Conservation (phyloP, 2,329 filamentous ascomycete species). For the Waltergamsia citrina region DNA sequence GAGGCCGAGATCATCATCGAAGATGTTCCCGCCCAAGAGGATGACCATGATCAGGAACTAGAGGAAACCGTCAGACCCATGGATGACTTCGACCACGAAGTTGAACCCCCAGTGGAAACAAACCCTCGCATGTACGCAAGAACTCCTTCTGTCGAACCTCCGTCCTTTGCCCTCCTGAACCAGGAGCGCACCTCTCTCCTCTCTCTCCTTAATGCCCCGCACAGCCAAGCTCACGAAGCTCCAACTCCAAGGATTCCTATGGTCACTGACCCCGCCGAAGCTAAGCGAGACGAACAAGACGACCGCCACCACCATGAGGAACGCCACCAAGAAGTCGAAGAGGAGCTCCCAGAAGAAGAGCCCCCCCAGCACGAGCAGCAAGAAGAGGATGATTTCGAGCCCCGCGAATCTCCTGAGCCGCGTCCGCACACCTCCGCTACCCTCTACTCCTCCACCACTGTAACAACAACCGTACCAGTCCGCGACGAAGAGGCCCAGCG, state of each 20-base stretch:
- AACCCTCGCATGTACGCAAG: slow-evolving; percentile 37
- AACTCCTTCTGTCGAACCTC: slow-evolving; percentile 54
- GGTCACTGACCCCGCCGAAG: slow-evolving; percentile 11
- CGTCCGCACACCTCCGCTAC: slow-evolving; percentile 37
- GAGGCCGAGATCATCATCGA: slow-evolving; percentile 9
- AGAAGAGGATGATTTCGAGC: slow-evolving; percentile 7
- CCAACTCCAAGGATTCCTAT: slow-evolving; percentile 29
- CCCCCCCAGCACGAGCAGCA: neutral
- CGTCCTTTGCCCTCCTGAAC: slow-evolving; percentile 43
- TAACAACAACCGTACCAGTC: slow-evolving; percentile 42
- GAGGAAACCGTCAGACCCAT: no score
- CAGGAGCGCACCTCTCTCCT: slow-evolving; percentile 48
- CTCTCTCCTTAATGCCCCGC: slow-evolving; percentile 50
- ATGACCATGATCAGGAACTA: slow-evolving; percentile 3
- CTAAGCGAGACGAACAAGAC: slow-evolving; percentile 5
- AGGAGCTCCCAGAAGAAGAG: neutral
- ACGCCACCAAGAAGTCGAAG: slow-evolving; percentile 1
- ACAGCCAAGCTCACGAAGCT: slow-evolving; percentile 23
- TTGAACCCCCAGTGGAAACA: no score
- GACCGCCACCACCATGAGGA: slow-evolving; percentile 2
- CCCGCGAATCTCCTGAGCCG: slow-evolving; percentile 13
- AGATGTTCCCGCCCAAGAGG: slow-evolving; percentile 3
- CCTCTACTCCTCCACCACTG: slow-evolving; percentile 38
- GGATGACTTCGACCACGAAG: slow-evolving; percentile 13
- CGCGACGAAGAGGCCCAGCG: slow-evolving; percentile 29